phyloP scores from a whole-genome alignment of 345 rosid species.

The Aegle marmelos region DNA sequence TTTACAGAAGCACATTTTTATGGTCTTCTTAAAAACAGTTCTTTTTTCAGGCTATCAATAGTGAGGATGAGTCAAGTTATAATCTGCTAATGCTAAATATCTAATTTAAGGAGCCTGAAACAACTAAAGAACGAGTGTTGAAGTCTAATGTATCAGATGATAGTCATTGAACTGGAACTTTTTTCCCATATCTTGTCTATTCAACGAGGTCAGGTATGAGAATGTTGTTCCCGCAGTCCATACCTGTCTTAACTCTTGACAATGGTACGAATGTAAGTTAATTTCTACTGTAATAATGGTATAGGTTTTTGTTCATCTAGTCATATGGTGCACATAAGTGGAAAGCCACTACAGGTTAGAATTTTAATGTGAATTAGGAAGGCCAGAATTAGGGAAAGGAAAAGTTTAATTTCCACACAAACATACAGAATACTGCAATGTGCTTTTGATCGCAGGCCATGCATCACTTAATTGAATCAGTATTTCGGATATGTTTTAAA shows the following conservation, averaged over 20 bases:
- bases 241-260: neutral
- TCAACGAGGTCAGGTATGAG: neutral
- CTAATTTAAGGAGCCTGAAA: neutral
- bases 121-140: neutral
- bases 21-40: neutral
- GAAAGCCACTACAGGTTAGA: neutral
- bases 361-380: neutral
- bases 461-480: neutral
- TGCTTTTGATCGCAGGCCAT: neutral
- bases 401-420: neutral
- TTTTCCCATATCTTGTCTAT: neutral
- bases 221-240: neutral
- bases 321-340: neutral
- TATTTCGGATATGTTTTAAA: neutral
- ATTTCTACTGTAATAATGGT: neutral
- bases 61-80: slow-evolving; percentile 3
- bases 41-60: neutral
- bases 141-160: neutral
- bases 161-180: neutral
- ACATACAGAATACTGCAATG: neutral
- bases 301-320: neutral
- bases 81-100: neutral
- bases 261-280: neutral
- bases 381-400: neutral
- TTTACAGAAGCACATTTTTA: neutral